Evolutionary conservation across 2,329 filamentous ascomycete species (phyloP).

Genomic region (Botrytis paeoniae): DNA sequence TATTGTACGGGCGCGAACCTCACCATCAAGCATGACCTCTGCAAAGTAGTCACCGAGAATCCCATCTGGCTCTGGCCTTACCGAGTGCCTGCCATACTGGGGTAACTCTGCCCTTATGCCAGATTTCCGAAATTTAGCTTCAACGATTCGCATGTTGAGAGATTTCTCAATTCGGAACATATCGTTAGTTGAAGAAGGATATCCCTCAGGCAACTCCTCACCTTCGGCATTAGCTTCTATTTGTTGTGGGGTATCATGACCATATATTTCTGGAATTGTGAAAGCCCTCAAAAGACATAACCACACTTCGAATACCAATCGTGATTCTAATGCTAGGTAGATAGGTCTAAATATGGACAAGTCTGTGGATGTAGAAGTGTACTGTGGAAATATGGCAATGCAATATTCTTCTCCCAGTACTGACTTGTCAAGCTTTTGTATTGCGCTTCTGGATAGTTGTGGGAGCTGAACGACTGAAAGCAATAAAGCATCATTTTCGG

Average conservation of each 20-base stretch:
- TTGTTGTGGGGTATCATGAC: slow-evolving; percentile 27
- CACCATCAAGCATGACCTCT: slow-evolving; percentile 76
- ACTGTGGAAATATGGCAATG: slow-evolving; percentile 93
- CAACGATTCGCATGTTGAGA: slow-evolving; percentile 56
- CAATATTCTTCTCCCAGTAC: slow-evolving; percentile 92
- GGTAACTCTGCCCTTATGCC: slow-evolving; percentile 35
- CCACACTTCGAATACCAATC: slow-evolving; percentile 96
- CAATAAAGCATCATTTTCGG: slow-evolving; percentile 77
- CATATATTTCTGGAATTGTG: slow-evolving; percentile 87
- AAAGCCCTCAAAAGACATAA: slow-evolving; percentile 89
- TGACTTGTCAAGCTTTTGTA: slow-evolving; percentile 85
- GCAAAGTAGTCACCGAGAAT: slow-evolving; percentile 69
- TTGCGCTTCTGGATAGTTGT: slow-evolving; percentile 82
- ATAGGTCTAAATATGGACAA: slow-evolving; percentile 81
- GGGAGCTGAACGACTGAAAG: slow-evolving; percentile 83
- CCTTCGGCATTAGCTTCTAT: slow-evolving; percentile 25
- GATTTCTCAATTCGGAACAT: slow-evolving; percentile 62
- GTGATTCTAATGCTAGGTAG: slow-evolving; percentile 81
- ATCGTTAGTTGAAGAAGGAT: slow-evolving; percentile 41
- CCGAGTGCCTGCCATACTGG: slow-evolving; percentile 27
- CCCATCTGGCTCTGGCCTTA: slow-evolving; percentile 44
- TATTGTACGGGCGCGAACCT: slow-evolving; percentile 72
- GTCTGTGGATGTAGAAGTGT: slow-evolving; percentile 70
- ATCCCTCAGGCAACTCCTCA: slow-evolving; percentile 9
- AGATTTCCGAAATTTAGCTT: slow-evolving; percentile 52